These are phyloP conservation scores for Erodium chrysanthum DNA, from an alignment of 441 rosid species.

Conservation along the genomic window DNA sequence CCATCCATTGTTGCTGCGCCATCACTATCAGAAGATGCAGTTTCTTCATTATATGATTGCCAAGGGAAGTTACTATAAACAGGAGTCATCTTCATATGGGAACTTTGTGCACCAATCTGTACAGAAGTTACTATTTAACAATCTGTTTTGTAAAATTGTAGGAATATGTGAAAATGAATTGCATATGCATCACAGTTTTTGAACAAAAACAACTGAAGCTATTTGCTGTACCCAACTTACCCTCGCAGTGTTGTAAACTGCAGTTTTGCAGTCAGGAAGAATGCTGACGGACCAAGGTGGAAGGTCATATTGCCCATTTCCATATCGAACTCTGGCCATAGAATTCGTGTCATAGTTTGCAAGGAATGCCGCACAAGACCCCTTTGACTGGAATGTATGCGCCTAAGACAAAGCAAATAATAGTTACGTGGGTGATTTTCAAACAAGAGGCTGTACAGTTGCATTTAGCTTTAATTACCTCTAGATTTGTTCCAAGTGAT, in stretches of 20 bases:
- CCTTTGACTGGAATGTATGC: slow-evolving; percentile 60
- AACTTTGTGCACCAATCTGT: slow-evolving; percentile 77
- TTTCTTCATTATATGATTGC: slow-evolving; percentile 6
- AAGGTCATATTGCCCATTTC: slow-evolving; percentile 80
- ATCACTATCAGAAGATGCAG: slow-evolving; percentile 2
- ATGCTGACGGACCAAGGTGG: slow-evolving; percentile 98
- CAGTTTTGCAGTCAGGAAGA: slow-evolving; percentile 93
- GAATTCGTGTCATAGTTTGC: slow-evolving; percentile 81
- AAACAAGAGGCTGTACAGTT: no score
- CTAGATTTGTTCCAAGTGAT: slow-evolving; percentile 68
- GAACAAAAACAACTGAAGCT: slow-evolving; percentile 8
- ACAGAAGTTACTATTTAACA: neutral
- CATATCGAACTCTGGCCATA: slow-evolving; percentile 61
- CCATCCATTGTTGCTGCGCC: neutral
- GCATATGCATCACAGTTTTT: neutral
- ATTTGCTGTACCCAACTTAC: slow-evolving; percentile 25
- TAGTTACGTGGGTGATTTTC: slow-evolving; percentile 1
- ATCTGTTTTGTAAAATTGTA: neutral
- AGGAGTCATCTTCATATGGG: slow-evolving; percentile 9
- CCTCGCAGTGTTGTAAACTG: slow-evolving; percentile 93
- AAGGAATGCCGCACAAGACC: slow-evolving; percentile 87
- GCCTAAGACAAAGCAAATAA: slow-evolving; percentile 38
- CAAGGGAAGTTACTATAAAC: neutral
- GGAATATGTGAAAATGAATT: neutral
- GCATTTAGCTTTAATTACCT: slow-evolving; percentile 28